phyloP scores from a whole-genome alignment of 768 basidiomycete genomes.

The Royoungia palumana region DNA sequence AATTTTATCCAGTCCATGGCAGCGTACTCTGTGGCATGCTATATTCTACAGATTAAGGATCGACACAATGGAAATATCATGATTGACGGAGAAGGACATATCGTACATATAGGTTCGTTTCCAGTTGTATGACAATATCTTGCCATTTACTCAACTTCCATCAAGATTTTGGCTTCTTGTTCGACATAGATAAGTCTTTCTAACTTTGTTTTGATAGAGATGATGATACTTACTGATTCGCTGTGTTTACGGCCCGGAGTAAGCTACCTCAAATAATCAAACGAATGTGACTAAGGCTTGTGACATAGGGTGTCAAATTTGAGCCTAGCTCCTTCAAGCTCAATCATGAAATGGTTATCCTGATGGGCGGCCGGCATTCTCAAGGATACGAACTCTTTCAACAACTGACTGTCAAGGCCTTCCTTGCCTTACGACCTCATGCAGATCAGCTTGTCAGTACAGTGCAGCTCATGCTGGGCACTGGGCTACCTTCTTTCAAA shows the following conservation, averaged over 20 bases:
- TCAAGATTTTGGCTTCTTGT: conserved; percentile 92
- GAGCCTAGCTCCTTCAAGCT: conserved; percentile 98
- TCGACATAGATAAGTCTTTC: conserved; percentile 93
- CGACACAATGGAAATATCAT: conserved; percentile 99
- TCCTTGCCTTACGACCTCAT: conserved; percentile 93
- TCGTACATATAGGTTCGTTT: conserved; percentile 85
- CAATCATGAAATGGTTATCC: conserved; percentile 95
- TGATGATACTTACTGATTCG: conserved; percentile 28
- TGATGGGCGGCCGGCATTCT: conserved; percentile 95
- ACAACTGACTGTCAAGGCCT: conserved; percentile 92
- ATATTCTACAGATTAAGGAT: conserved; percentile 98
- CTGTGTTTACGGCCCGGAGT: conserved; percentile 56
- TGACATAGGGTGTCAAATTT: conserved; percentile 88
- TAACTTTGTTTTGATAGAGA: conserved; percentile 5
- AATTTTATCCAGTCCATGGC: conserved; percentile 99
- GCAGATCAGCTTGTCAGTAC: conserved; percentile 87
- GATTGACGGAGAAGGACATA: conserved; percentile 98
- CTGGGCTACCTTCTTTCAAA: conserved; percentile 94
- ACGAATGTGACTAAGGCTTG: conserved; percentile 3
- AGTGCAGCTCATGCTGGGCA: conserved; percentile 91
- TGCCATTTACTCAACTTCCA: conserved; percentile 7
- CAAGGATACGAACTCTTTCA: conserved; percentile 95
- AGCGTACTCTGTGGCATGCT: conserved; percentile 96
- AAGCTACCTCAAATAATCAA: conserved; percentile 22
- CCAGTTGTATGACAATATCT: background rate